Evolutionary conservation across 139 green algal genomes (phyloP).

Genomic region (Cymbomonas tetramitiformis): DNA sequence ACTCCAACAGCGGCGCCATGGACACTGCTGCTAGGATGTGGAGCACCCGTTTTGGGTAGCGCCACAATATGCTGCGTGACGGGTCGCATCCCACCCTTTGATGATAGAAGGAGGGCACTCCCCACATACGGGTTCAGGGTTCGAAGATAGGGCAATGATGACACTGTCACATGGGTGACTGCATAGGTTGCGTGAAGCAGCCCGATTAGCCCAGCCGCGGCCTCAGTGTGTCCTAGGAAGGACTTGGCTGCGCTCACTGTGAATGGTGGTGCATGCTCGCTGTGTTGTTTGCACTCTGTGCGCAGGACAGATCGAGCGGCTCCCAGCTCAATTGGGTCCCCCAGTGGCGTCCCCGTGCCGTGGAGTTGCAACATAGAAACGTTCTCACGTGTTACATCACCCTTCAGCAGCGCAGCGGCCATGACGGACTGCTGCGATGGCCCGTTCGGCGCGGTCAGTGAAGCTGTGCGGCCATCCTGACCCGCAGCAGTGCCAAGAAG

Average conservation of each 20-base stretch:
- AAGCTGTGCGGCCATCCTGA: conserved; percentile 64
- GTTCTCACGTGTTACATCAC: neutral
- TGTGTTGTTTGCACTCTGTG: neutral
- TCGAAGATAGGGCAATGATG: conserved; percentile 23
- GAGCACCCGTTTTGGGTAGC: neutral
- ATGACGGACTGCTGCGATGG: conserved; percentile 64
- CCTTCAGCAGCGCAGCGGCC: conserved; percentile 29
- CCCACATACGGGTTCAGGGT: conserved; percentile 17
- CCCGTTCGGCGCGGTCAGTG: conserved; percentile 71
- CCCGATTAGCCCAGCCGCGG: neutral
- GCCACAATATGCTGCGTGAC: neutral
- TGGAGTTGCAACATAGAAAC: conserved; percentile 15
- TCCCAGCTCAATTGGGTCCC: conserved; percentile 41
- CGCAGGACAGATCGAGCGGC: neutral
- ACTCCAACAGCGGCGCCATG: neutral
- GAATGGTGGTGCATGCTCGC: neutral
- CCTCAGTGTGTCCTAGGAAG: neutral
- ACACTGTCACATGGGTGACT: neutral
- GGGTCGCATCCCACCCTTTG: conserved; percentile 6
- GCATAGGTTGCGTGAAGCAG: conserved; percentile 24
- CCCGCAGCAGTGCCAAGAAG: conserved; percentile 29
- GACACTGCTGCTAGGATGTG: neutral
- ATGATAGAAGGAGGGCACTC: conserved; percentile 6
- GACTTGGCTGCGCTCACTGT: neutral
- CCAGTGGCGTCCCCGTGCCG: conserved; percentile 41